Evolutionary conservation across 2,329 filamentous ascomycete species (phyloP).

Genomic region (Thielaviopsis cerberus): DNA sequence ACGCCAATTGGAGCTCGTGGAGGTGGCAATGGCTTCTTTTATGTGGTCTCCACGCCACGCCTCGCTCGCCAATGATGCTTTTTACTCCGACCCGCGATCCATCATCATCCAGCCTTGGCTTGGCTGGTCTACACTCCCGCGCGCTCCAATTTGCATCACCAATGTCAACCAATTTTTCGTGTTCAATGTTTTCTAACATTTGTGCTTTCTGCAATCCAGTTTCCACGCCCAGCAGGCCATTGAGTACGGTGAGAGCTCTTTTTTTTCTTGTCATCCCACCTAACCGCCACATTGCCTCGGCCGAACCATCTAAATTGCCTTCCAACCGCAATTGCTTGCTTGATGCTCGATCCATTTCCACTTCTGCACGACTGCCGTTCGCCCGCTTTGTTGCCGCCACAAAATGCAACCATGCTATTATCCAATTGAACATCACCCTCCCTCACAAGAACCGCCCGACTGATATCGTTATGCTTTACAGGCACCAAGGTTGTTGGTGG

Average conservation of each 20-base stretch:
- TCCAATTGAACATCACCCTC: not conserved
- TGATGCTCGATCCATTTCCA: not conserved
- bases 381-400: not conserved
- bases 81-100: not conserved
- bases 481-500: slow-evolving; percentile 95
- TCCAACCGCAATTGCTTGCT: not conserved
- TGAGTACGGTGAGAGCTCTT: slow-evolving; percentile 61
- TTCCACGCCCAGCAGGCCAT: slow-evolving; percentile 97
- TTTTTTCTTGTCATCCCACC: not conserved
- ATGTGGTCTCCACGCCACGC: not conserved
- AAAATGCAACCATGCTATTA: not conserved
- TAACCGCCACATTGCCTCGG: not conserved
- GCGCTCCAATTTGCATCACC: not conserved
- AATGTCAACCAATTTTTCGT: not conserved
- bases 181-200: slow-evolving; percentile 1
- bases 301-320: not conserved
- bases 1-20: not conserved
- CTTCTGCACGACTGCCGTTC: not conserved
- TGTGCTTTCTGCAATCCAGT: slow-evolving; percentile 27
- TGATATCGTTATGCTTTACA: slow-evolving; percentile 20
- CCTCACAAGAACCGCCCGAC: not conserved
- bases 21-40: not conserved
- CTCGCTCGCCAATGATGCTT: not conserved
- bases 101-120: too few relatives aligned
- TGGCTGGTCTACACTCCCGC: not conserved